Percentiles rank a stretch among this genome's conserved stretches.
phyloP scores from a whole-genome alignment of 2,329 filamentous ascomycete species.

The Helminthosporium solani region DNA sequence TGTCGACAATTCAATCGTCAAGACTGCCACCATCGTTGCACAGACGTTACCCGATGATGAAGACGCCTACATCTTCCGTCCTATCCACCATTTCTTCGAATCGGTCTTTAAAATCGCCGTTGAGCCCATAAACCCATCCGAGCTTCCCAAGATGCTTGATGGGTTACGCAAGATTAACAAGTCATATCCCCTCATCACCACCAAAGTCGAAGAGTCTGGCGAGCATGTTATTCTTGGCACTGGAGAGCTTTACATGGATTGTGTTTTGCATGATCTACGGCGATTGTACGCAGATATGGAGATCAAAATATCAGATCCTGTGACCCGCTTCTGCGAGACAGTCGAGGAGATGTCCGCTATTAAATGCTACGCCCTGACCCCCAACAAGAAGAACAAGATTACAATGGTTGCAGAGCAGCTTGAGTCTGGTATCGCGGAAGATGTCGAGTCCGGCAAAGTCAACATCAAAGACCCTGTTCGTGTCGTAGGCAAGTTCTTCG shows the following conservation, averaged over 20 bases:
- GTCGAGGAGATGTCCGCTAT: constrained; percentile 96
- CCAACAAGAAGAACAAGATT: constrained; percentile 99
- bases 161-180: constrained; percentile 97
- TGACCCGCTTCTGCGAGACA: constrained; percentile 96
- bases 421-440: constrained; percentile 89
- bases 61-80: constrained; percentile 92
- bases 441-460: constrained; percentile 89
- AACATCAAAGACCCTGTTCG: constrained; percentile 90
- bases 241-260: constrained; percentile 99
- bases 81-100: constrained; percentile 91
- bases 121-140: constrained; percentile 96
- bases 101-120: constrained; percentile 97
- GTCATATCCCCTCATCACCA: constrained; percentile 91
- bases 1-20: constrained; percentile 97
- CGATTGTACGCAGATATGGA: constrained; percentile 98
- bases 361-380: constrained; percentile 95
- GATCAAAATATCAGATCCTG: constrained; percentile 96
- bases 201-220: constrained; percentile 96
- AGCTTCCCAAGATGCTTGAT: constrained; percentile 97
- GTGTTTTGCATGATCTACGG: constrained; percentile 90
- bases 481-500: constrained; percentile 94
- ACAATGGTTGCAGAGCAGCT: constrained; percentile 97
- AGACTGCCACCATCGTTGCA: constrained; percentile 87
- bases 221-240: constrained; percentile 95
- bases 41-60: constrained; percentile 80